Percentiles rank a stretch among this genome's conserved stretches.
phyloP scores from a whole-genome alignment of 192 early-diverging fungal genomes.

The Umbelopsis ramanniana region DNA sequence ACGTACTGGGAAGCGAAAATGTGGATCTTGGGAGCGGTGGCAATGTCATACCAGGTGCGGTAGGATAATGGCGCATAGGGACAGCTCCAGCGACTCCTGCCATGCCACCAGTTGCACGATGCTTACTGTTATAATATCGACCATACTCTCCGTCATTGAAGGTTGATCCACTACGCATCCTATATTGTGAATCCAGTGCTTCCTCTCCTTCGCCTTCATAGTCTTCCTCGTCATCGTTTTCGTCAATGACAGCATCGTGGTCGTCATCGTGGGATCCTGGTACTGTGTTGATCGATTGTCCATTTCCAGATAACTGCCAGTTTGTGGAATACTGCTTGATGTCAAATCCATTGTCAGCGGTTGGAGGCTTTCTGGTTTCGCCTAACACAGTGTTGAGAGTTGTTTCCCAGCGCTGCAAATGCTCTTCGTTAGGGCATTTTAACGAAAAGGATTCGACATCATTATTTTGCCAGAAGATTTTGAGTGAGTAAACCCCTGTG shows the following conservation, averaged over 20 bases:
- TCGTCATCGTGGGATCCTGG: conserved; percentile 34
- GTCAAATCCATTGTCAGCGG: conserved; percentile 34
- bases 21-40: conserved; percentile 36
- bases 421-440: conserved; percentile 86
- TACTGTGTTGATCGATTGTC: conserved; percentile 2
- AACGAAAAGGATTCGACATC: conserved; percentile 87
- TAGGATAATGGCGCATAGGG: conserved; percentile 21
- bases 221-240: conserved; percentile 42
- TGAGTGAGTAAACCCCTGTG: conserved; percentile 49
- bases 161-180: conserved; percentile 18
- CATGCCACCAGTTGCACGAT: conserved; percentile 1
- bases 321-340: conserved; percentile 27
- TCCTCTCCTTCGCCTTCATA: conserved; percentile 30
- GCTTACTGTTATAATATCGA: neutral
- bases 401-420: conserved; percentile 82
- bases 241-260: conserved; percentile 48
- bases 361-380: conserved; percentile 44
- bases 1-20: conserved; percentile 11
- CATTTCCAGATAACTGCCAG: conserved; percentile 2
- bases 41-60: conserved; percentile 36
- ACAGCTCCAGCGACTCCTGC: neutral
- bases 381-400: conserved; percentile 74
- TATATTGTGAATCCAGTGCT: neutral
- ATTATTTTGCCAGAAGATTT: conserved; percentile 71
- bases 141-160: conserved; percentile 12